Conservation (phyloP, 495 filamentous ascomycete genomes). For the Aspergillus wentii region DNA sequence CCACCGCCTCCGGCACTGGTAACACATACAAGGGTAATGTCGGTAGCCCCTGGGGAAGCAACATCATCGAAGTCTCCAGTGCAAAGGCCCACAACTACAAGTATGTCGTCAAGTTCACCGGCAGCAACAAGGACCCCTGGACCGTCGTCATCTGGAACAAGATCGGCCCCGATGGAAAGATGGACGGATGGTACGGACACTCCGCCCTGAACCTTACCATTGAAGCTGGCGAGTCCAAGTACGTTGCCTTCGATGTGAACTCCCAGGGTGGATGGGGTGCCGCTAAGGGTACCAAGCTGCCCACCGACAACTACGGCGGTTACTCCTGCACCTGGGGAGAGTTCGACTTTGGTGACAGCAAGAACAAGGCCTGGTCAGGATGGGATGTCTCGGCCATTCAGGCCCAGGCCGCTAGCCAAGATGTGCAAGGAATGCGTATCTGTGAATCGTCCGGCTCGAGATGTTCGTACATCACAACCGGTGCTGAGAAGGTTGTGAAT, state of each 20-base stretch:
- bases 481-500: slow-evolving; percentile 22
- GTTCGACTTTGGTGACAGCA: slow-evolving; percentile 32
- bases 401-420: slow-evolving; percentile 26
- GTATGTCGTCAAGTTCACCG: slow-evolving; percentile 44
- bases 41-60: slow-evolving; percentile 50
- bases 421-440: slow-evolving; percentile 35
- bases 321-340: slow-evolving; percentile 44
- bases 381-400: slow-evolving; percentile 46
- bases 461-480: slow-evolving; percentile 30
- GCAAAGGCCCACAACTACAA: slow-evolving; percentile 32
- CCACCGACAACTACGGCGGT: slow-evolving; percentile 29
- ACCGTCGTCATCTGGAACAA: slow-evolving; percentile 53
- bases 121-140: slow-evolving; percentile 27
- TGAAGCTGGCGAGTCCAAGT: slow-evolving; percentile 33
- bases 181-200: slow-evolving; percentile 42
- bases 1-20: slow-evolving; percentile 16
- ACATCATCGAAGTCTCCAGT: slow-evolving; percentile 41
- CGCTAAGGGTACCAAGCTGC: slow-evolving; percentile 26
- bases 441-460: slow-evolving; percentile 23
- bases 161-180: slow-evolving; percentile 33
- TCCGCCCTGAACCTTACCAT: slow-evolving; percentile 40
- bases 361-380: slow-evolving; percentile 35
- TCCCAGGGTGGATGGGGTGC: slow-evolving; percentile 38
- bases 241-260: slow-evolving; percentile 46
- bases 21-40: slow-evolving; percentile 42